Evolutionary conservation across 176 grass and related monocot genomes (phyloP), one percentile per base, ranked within the genome.

Genomic region (Poa annua): DNA sequence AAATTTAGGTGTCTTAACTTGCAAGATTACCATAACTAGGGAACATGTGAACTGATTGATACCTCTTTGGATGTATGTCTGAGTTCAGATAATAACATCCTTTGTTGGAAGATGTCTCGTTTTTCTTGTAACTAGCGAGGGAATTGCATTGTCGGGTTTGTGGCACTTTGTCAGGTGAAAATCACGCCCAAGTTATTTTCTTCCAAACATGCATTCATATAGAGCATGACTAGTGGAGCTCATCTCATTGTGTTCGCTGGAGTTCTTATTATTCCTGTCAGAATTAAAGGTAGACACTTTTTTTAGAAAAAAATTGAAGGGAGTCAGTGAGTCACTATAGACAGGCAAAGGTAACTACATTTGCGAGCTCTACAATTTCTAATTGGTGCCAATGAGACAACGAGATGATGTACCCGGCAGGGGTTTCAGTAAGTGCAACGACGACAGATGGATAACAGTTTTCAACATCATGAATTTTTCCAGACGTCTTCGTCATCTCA

Each of bases 341-440:
- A 63, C 24, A 72, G 10, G 50, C 8, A 38, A 38, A 54, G 55
- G 76, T n/a, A 48, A 35, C 55, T 55, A 17, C 26, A 38, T 45
- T 21, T 56, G 56, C 66, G 66, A 83, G 55, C 79, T 78, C 74
- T 39, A 83, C 26, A 86, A 86, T 45, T 45, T 45, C 42, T 85
- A 65, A 74, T 66, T 56, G 8, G 12, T 76, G 8, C 9, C 41
- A 72, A 11, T n/a, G 34, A 19, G 72, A 85, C 45, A 86, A 38
- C 1, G 72, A 66, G 49, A 14, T 29, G 71, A 63, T 60, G 84
- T 66, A 50, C 59, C 78, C 41, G 8, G 13, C 12, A 3, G n/a
- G 81, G 59, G 70, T 78, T 36, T 39, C 74, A 83, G 20, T 78
- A 67, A 74, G 80, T 79, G 56, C 79, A 83, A 79, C 53, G 84